phyloP scores from a whole-genome alignment of 257 asterid species.

The Primulina huaijiensis region DNA sequence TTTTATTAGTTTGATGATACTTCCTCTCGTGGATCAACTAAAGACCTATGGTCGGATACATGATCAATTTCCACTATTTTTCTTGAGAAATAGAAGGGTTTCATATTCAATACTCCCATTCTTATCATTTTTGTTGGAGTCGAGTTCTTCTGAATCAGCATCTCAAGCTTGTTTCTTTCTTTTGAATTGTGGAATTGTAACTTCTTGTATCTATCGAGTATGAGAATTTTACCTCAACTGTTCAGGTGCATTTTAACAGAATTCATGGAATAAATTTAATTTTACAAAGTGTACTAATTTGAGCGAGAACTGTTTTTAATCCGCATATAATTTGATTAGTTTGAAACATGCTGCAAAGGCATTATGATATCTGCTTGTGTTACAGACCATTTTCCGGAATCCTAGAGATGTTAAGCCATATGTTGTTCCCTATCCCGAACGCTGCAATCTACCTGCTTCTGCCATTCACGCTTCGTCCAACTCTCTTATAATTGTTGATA shows the following conservation, averaged over 20 bases:
- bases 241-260: too few species aligned
- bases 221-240: too few species aligned
- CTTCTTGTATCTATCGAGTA: too few species aligned
- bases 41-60: neutral
- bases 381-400: constrained; percentile 96
- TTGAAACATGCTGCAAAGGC: constrained; percentile 19
- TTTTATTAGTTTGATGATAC: neutral
- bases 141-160: too few species aligned
- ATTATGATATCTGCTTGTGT: constrained; percentile 22
- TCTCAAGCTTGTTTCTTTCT: too few species aligned
- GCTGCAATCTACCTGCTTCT: constrained; percentile 98
- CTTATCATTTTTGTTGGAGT: too few species aligned
- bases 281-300: constrained; percentile 8
- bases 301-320: constrained; percentile 19
- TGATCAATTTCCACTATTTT: neutral
- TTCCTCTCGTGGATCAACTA: neutral
- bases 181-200: too few species aligned
- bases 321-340: constrained; percentile 12
- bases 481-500: constrained; percentile 75
- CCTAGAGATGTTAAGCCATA: constrained; percentile 81
- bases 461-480: constrained; percentile 89
- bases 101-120: neutral
- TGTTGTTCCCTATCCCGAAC: constrained; percentile 76
- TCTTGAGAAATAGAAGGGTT: neutral
- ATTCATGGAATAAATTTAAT: neutral